Conservation (phyloP, 768 basidiomycete genomes). For the Coprinopsis strossmayeri region DNA sequence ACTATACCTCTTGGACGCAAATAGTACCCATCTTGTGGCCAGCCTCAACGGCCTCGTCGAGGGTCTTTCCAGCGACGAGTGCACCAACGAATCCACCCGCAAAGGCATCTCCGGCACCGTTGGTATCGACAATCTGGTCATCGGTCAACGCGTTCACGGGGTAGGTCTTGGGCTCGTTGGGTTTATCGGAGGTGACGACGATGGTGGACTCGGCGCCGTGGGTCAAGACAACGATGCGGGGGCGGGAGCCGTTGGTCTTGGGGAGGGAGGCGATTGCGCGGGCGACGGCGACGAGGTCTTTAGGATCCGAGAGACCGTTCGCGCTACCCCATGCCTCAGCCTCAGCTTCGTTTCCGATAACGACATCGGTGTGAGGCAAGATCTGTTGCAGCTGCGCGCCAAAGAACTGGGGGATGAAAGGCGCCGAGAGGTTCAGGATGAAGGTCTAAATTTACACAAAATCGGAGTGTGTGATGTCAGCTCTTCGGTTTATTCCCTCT, state of each 20-base stretch:
- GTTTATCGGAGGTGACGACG: constrained; percentile 55
- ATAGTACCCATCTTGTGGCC: constrained; percentile 86
- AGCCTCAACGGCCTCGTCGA: constrained; percentile 72
- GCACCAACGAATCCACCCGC: constrained; percentile 95
- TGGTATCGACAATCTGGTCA: constrained; percentile 86
- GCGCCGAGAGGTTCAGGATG: constrained; percentile 90
- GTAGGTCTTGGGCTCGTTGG: constrained; percentile 49
- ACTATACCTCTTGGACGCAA: constrained; percentile 71
- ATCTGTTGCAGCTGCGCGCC: constrained; percentile 71
- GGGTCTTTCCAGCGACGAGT: constrained; percentile 65
- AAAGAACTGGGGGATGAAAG: constrained; percentile 97
- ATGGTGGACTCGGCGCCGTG: constrained; percentile 80
- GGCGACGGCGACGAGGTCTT: constrained; percentile 64
- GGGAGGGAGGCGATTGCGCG: constrained; percentile 64
- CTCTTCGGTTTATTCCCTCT: too few relatives aligned
- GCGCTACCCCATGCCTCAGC: constrained; percentile 81
- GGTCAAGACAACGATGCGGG: constrained; percentile 85
- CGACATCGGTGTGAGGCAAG: constrained; percentile 77
- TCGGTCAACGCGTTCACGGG: constrained; percentile 51
- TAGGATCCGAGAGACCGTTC: constrained; percentile 59
- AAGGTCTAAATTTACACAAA: constrained; percentile 63
- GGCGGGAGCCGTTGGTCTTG: constrained; percentile 71
- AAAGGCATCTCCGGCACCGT: constrained; percentile 97
- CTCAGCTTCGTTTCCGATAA: constrained; percentile 97
- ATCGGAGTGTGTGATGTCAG: too few relatives aligned